Evolutionary conservation across 495 filamentous ascomycete species (phyloP), one percentile per base, ranked within the genome.

Genomic region (Letharia columbiana): DNA sequence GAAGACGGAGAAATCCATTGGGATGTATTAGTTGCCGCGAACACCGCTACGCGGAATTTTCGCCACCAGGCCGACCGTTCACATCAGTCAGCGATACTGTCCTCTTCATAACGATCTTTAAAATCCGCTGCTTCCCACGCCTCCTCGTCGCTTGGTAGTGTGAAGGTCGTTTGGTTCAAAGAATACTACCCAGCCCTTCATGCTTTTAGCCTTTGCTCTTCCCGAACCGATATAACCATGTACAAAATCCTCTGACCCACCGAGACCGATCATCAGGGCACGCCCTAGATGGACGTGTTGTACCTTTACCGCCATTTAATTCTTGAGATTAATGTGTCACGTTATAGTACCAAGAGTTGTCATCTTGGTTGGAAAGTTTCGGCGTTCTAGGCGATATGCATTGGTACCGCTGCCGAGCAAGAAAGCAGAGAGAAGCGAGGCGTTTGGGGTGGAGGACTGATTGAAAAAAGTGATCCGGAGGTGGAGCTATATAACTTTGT

Each of bases 371-470:
- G 3, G 6, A 4, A 37, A 9, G 2, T 20, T 33, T 17, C 28
- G 54, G 54, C 54, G 54, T 37, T 4, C 17, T 10, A 35, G 54
- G 54, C 54, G 54, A 37, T 56, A 56, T 56, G 49, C 2, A 52
- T 31, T 12, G 49, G 23, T 52, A 35, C 31, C 52, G 1, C 52
- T 35, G 31, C 52, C 11, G 60, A 49, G 37, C 2, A 39, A 28
- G 58, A 42, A 41, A n/a, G 59, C 37, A 60, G 18, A 42, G 35
- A 33, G 59, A 61, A 45, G 42, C 59, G 59, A 45, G 59, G 59
- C 39, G 59, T 42, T 61, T 20, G 17, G 59, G 59, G 35, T 28
- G 59, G 59, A 41, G 59, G 59, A 41, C 31, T 56, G 28, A 18
- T 33, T 50, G 47, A n/a, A n/a, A 12, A 56, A 56, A 56, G 35